Evolutionary conservation across 495 filamentous ascomycete species (phyloP).

Genomic region (Penicillium samsonianum): DNA sequence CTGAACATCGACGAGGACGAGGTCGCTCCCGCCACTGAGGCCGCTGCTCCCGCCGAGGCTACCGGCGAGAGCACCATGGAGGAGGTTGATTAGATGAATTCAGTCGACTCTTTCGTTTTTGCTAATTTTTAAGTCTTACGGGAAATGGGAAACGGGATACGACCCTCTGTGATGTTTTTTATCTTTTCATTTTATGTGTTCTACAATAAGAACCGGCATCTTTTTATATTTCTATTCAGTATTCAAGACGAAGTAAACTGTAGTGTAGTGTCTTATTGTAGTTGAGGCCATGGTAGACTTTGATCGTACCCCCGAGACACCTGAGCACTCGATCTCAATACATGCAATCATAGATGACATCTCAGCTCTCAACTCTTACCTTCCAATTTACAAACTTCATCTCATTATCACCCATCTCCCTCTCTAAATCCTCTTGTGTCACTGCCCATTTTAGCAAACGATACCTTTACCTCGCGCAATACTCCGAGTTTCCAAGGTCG

Average conservation of each 20-base stretch:
- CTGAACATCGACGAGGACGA: conserved; percentile 95
- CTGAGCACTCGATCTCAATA: too few relatives aligned
- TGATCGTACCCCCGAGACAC: too few relatives aligned
- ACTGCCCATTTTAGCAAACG: too few relatives aligned
- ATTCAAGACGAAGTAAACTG: neutral
- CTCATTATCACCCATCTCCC: too few relatives aligned
- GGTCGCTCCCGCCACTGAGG: conserved; percentile 62
- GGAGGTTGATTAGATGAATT: conserved; percentile 65
- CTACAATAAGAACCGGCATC: conserved; percentile 8
- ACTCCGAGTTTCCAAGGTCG: too few relatives aligned
- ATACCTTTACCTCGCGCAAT: too few relatives aligned
- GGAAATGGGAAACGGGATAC: conserved; percentile 40
- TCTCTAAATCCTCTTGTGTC: too few relatives aligned
- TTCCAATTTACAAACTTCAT: too few relatives aligned
- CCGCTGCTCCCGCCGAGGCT: conserved; percentile 58
- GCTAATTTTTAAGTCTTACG: conserved; percentile 30
- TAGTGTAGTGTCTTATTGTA: neutral
- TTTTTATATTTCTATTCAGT: neutral
- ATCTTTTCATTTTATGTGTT: conserved; percentile 11
- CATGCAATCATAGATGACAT: too few relatives aligned
- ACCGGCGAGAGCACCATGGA: conserved; percentile 70
- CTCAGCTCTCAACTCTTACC: too few relatives aligned
- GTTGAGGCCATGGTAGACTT: too few relatives aligned
- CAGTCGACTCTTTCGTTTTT: conserved; percentile 20
- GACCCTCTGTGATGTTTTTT: conserved; percentile 33